Percentiles rank a stretch among this genome's conserved stretches.
phyloP scores from a whole-genome alignment of 495 filamentous ascomycete genomes.

The Hypoxylon fragiforme region DNA sequence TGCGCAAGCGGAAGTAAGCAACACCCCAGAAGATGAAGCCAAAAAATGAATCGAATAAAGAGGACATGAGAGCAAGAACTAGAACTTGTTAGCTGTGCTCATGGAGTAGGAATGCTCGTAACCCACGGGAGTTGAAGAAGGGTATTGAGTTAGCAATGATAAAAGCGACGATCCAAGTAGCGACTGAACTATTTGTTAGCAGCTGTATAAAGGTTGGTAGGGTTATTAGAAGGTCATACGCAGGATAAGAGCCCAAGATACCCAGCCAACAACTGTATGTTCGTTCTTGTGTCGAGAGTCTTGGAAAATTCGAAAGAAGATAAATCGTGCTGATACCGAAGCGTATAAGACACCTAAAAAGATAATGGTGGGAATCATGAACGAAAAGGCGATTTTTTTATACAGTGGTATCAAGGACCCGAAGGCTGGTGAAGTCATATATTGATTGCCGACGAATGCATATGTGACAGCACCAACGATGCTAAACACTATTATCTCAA shows the following conservation, averaged over 20 bases:
- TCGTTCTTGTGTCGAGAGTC: conserved; percentile 73
- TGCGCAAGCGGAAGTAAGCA: conserved; percentile 81
- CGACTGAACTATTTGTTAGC: conserved; percentile 45
- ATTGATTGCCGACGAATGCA: conserved; percentile 80
- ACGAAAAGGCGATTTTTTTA: conserved; percentile 84
- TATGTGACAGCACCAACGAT: conserved; percentile 76
- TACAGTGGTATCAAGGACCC: conserved; percentile 72
- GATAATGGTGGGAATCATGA: conserved; percentile 91
- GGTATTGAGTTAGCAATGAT: conserved; percentile 88
- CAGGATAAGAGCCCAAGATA: conserved; percentile 72
- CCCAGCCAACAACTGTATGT: conserved; percentile 84
- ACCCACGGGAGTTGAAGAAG: conserved; percentile 74
- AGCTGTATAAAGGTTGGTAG: background rate
- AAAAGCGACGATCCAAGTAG: conserved; percentile 76
- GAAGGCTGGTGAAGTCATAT: conserved; percentile 80
- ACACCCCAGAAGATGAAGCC: conserved; percentile 95
- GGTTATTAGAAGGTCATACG: conserved; percentile 23
- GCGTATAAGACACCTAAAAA: conserved; percentile 88
- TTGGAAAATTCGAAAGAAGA: conserved; percentile 84
- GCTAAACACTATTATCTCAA: conserved; percentile 80
- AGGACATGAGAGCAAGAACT: conserved; percentile 82
- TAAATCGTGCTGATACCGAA: conserved; percentile 81
- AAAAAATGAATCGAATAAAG: conserved; percentile 89
- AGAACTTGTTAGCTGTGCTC: conserved; percentile 9
- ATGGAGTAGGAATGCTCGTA: background rate